A percentile compares a stretch with the other conserved stretches of the same genome.
Evolutionary conservation across 169 alveolate genomes (phyloP).

Genomic region (Theileria luwenshuni): DNA sequence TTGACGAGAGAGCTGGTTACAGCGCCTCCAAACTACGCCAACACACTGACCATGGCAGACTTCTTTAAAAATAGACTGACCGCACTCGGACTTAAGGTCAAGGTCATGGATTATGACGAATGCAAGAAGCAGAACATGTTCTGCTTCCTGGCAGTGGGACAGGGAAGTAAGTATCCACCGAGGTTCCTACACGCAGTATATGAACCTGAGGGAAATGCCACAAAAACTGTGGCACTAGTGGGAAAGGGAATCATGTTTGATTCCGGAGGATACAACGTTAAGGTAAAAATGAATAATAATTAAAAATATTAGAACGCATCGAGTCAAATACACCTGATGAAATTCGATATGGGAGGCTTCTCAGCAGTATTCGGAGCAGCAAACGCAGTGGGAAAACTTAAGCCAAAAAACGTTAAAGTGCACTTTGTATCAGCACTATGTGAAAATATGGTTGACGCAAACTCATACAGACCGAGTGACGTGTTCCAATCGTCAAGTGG

Average conservation of each 20-base stretch:
- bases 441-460: conserved; percentile 90
- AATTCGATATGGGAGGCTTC: conserved; percentile 88
- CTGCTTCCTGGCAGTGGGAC: conserved; percentile 83
- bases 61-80: conserved; percentile 72
- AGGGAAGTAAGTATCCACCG: conserved; percentile 88
- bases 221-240: conserved; percentile 84
- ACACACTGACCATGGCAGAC: conserved; percentile 77
- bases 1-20: conserved; percentile 76
- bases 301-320: conserved; percentile 53
- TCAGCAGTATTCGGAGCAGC: conserved; percentile 90
- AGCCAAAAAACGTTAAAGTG: conserved; percentile 83
- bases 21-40: conserved; percentile 84
- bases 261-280: conserved; percentile 92
- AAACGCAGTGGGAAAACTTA: conserved; percentile 75
- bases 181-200: conserved; percentile 84
- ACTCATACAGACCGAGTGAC: conserved; percentile 92
- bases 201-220: conserved; percentile 58
- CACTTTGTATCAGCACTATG: conserved; percentile 86
- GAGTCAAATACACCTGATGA: conserved; percentile 78
- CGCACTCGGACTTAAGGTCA: conserved; percentile 74
- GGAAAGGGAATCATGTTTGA: conserved; percentile 94
- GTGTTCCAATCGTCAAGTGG: conserved; percentile 92
- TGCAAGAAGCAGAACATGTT: conserved; percentile 86
- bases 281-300: conserved; percentile 54
- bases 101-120: conserved; percentile 77